These are phyloP conservation scores for Tricladium varicosporioides DNA, from an alignment of 2,329 filamentous ascomycete genomes.

Conservation along the genomic window DNA sequence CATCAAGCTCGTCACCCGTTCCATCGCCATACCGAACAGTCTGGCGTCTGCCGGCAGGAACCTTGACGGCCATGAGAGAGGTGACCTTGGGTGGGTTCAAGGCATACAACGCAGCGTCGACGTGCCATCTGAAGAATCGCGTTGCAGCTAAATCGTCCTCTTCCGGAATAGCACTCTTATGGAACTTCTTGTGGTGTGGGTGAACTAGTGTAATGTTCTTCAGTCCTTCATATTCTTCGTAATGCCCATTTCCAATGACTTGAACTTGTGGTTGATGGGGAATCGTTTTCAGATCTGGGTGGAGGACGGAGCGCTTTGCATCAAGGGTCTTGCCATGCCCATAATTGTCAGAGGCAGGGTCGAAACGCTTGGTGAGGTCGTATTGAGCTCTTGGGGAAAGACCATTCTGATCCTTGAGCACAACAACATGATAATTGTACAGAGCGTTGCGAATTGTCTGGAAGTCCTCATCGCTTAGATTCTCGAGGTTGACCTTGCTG, in stretches of 20 bases:
- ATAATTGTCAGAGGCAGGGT: constrained; percentile 63
- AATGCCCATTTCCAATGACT: constrained; percentile 73
- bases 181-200: constrained; percentile 76
- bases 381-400: constrained; percentile 70
- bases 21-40: constrained; percentile 73
- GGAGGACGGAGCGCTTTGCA: constrained; percentile 59
- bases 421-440: constrained; percentile 66
- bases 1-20: constrained; percentile 60
- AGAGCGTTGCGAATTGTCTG: constrained; percentile 61
- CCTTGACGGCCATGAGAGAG: constrained; percentile 69
- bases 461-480: constrained; percentile 64
- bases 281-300: constrained; percentile 78
- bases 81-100: constrained; percentile 74
- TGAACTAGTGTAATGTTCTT: constrained; percentile 66
- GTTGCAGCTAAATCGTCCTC: constrained; percentile 57
- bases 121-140: constrained; percentile 75
- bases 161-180: constrained; percentile 62
- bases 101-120: constrained; percentile 74
- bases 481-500: constrained; percentile 57
- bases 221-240: constrained; percentile 69
- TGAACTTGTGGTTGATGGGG: constrained; percentile 79
- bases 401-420: constrained; percentile 66
- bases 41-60: constrained; percentile 65
- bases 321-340: constrained; percentile 76
- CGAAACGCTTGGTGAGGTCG: constrained; percentile 71